Conservation (phyloP, 192 early-diverging fungal genomes). For the Phlyctochytrium bullatum region DNA sequence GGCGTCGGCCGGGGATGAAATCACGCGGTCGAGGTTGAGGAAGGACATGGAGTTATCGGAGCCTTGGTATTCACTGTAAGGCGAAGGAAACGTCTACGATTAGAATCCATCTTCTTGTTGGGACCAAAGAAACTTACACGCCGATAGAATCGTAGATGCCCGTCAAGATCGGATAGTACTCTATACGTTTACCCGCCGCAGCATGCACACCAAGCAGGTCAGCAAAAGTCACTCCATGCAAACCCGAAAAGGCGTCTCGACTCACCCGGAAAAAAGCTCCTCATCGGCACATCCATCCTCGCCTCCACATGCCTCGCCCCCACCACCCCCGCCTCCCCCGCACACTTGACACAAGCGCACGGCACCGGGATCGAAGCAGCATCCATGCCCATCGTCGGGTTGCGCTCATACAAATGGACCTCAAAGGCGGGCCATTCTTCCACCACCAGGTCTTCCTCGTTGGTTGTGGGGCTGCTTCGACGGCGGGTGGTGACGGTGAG, state of each 20-base stretch:
- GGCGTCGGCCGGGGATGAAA: slow-evolving; percentile 2
- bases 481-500: not conserved
- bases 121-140: not conserved
- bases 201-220: too few species aligned
- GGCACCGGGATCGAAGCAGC: slow-evolving; percentile 35
- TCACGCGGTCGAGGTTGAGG: slow-evolving; percentile 9
- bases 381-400: slow-evolving; percentile 42
- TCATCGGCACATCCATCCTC: slow-evolving; percentile 58
- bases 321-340: not conserved
- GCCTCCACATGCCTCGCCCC: slow-evolving; percentile 15
- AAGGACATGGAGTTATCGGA: slow-evolving; percentile 46
- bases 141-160: slow-evolving; percentile 1
- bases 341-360: slow-evolving; percentile 19
- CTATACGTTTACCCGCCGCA: not conserved
- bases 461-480: too few species aligned
- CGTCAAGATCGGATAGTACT: slow-evolving; percentile 11
- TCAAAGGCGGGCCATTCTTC: slow-evolving; percentile 16
- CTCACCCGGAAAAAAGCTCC: slow-evolving; percentile 46
- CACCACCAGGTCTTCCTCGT: slow-evolving; percentile 8
- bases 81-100: too few species aligned
- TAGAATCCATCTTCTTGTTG: too few species aligned
- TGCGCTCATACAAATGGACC: slow-evolving; percentile 39
- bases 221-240: too few species aligned
- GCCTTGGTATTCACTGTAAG: slow-evolving; percentile 14
- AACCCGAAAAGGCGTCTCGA: too few species aligned